These are phyloP conservation scores for Cytospora piceae DNA, from an alignment of 2,329 filamentous ascomycete species.

Conservation along the genomic window DNA sequence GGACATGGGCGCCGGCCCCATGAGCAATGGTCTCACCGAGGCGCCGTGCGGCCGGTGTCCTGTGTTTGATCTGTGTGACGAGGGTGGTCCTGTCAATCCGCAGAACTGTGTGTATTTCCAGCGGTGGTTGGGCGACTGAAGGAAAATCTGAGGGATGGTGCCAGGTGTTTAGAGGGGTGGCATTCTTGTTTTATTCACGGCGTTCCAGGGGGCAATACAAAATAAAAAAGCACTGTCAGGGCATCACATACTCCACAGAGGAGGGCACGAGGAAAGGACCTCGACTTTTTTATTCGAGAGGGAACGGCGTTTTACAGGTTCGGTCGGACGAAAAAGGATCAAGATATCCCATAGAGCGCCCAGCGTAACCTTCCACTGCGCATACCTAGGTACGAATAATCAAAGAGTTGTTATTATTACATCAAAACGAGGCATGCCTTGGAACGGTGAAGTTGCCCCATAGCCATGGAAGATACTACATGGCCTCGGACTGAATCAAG, in stretches of 20 bases:
- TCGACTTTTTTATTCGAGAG: slow-evolving; percentile 3
- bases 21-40: slow-evolving; percentile 78
- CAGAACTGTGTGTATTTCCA: slow-evolving; percentile 91
- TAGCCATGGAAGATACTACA: background rate
- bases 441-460: too few relatives aligned
- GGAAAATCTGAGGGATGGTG: slow-evolving; percentile 2
- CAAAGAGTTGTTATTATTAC: background rate
- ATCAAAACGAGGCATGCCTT: background rate
- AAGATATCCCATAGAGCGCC: slow-evolving; percentile 17
- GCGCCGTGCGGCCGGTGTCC: slow-evolving; percentile 90
- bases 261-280: background rate
- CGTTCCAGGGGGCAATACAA: background rate
- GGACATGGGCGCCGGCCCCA: slow-evolving; percentile 44
- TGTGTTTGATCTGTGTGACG: slow-evolving; percentile 89
- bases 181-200: slow-evolving; percentile 1
- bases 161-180: slow-evolving; percentile 21
- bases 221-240: background rate
- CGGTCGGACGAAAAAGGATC: slow-evolving; percentile 3
- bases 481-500: too few relatives aligned
- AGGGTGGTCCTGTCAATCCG: slow-evolving; percentile 87
- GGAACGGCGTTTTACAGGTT: slow-evolving; percentile 25
- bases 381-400: background rate
- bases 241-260: background rate
- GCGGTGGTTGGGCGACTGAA: slow-evolving; percentile 71
- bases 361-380: background rate